These are phyloP conservation scores for Amanita molliuscula DNA, from an alignment of 768 basidiomycete genomes.

Conservation along the genomic window DNA sequence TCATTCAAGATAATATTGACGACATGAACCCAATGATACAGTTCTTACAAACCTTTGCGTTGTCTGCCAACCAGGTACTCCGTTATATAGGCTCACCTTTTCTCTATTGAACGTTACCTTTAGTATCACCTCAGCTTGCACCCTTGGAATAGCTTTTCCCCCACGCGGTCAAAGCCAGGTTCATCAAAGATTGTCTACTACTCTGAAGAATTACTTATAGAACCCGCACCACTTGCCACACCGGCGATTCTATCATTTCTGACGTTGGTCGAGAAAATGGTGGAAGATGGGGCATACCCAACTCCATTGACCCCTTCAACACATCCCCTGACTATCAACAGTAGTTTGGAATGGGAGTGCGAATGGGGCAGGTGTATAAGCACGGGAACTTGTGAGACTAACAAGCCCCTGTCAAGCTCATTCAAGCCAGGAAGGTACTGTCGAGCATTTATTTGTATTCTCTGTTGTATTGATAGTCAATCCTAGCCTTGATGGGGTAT, in stretches of 20 bases:
- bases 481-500: constrained; percentile 57
- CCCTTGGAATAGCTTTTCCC: constrained; percentile 49
- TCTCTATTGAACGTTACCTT: background rate
- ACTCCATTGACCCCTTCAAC: constrained; percentile 25
- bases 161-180: constrained; percentile 16
- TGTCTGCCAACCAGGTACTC: constrained; percentile 52
- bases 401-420: constrained; percentile 27
- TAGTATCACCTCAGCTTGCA: constrained; percentile 55
- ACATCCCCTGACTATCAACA: constrained; percentile 14
- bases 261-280: constrained; percentile 34
- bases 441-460: constrained; percentile 1
- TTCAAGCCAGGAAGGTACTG: constrained; percentile 50
- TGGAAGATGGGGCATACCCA: constrained; percentile 17
- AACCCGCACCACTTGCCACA: constrained; percentile 51
- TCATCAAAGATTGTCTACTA: constrained; percentile 28
- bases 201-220: constrained; percentile 32
- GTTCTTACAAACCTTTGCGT: constrained; percentile 49
- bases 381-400: constrained; percentile 20
- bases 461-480: constrained; percentile 2
- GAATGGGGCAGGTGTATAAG: constrained; percentile 56
- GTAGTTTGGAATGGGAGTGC: constrained; percentile 52
- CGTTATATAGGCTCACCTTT: constrained; percentile 2
- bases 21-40: constrained; percentile 34
- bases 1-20: constrained; percentile 34
- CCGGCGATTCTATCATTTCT: constrained; percentile 69